Conservation (phyloP, 2,329 filamentous ascomycete genomes). For the Celoporthe dispersa region DNA sequence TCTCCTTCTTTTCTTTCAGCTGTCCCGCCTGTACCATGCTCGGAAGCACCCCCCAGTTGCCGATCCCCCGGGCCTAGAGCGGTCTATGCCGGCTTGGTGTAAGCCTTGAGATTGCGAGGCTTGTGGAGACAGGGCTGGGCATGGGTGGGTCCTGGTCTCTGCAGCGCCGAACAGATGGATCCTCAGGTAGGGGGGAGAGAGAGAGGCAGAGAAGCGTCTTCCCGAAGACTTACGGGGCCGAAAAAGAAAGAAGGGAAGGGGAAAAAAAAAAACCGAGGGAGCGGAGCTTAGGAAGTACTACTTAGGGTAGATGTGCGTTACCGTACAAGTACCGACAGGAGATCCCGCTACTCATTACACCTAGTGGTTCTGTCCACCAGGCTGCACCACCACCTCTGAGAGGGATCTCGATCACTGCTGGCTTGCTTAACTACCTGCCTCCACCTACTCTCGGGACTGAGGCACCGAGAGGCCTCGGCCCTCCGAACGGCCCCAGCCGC, state of each 20-base stretch:
- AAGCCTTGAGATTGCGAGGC: conserved; percentile 19
- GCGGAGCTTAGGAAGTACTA: not conserved
- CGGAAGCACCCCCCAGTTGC: conserved; percentile 6
- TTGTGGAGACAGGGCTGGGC: not conserved
- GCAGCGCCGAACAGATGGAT: not conserved
- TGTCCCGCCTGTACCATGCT: not conserved
- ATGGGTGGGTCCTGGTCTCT: not conserved
- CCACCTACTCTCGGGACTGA: not conserved
- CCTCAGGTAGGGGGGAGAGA: too few relatives aligned
- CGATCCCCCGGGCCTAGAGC: conserved; percentile 29
- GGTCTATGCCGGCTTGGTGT: conserved; percentile 21
- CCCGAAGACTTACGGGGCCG: not conserved
- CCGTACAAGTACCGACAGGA: not conserved
- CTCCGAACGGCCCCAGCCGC: too few relatives aligned
- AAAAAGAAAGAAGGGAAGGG: not conserved
- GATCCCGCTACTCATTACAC: not conserved
- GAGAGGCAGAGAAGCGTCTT: not conserved
- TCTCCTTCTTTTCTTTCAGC: not conserved
- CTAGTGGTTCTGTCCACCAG: not conserved
- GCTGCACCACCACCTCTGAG: not conserved
- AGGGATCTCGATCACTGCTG: not conserved
- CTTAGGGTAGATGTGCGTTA: not conserved
- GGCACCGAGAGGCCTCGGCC: not conserved
- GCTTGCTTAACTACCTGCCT: not conserved
- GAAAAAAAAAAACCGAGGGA: not conserved